phyloP scores from a whole-genome alignment of 768 basidiomycete genomes.

The Kwoniella pini region DNA sequence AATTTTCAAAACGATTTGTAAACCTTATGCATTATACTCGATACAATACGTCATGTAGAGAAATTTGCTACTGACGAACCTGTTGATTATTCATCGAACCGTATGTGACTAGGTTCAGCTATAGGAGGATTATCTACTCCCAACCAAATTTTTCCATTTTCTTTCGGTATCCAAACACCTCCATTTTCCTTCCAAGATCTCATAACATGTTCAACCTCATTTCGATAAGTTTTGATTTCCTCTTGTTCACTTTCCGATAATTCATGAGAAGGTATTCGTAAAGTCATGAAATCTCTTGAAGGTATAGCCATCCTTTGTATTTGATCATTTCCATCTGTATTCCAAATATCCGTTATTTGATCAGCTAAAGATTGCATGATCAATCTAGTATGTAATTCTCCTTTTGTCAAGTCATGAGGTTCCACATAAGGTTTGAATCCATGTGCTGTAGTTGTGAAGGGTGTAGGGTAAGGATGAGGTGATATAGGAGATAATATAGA shows the following conservation, averaged over 20 bases:
- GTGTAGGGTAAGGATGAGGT: conserved; percentile 38
- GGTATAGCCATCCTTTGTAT: conserved; percentile 31
- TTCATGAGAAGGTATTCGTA: conserved; percentile 45
- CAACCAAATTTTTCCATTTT: conserved; percentile 10
- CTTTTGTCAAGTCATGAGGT: conserved; percentile 30
- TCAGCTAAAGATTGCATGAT: conserved; percentile 48
- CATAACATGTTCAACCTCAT: conserved; percentile 23
- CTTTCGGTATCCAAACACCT: conserved; percentile 25
- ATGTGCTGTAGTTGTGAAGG: conserved; percentile 14
- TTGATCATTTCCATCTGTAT: not conserved
- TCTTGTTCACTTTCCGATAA: conserved; percentile 31
- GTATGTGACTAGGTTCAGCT: not conserved
- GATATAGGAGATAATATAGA: conserved; percentile 41
- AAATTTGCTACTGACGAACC: no score
- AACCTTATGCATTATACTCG: no score
- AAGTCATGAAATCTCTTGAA: conserved; percentile 48
- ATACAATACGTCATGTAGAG: no score
- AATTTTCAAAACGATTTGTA: no score
- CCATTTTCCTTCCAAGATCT: conserved; percentile 31
- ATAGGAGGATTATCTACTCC: conserved; percentile 1
- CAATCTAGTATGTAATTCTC: conserved; percentile 46
- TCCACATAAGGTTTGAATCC: conserved; percentile 16
- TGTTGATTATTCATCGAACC: conserved; percentile 2
- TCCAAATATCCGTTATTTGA: conserved; percentile 46
- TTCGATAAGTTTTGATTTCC: conserved; percentile 12